These are phyloP conservation scores for Globisporangium nodosum DNA, from an alignment of 352 stramenopile genomes.

Conservation along the genomic window DNA sequence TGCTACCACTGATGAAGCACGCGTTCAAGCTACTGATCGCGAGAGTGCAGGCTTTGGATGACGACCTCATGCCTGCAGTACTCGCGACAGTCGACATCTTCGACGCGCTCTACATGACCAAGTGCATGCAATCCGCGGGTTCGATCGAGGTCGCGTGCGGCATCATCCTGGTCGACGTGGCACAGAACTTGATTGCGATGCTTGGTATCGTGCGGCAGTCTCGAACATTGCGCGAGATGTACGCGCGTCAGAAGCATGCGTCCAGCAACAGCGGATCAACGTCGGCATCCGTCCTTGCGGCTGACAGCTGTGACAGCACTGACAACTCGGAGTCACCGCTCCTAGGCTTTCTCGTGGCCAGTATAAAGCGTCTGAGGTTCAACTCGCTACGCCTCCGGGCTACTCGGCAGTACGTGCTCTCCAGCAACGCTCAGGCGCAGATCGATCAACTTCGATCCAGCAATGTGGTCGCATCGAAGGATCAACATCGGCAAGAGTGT, in stretches of 20 bases:
- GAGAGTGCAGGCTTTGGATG: neutral
- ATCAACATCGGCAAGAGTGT: no score
- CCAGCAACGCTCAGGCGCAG: no score
- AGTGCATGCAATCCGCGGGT: slow-evolving; percentile 4
- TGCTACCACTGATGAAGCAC: slow-evolving; percentile 3
- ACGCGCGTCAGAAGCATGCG: no score
- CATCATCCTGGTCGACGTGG: neutral
- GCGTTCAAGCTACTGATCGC: neutral
- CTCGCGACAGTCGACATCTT: slow-evolving; percentile 17
- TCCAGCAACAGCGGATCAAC: no score
- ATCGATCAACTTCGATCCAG: no score
- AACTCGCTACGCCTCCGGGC: neutral
- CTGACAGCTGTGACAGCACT: no score
- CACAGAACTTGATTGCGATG: neutral
- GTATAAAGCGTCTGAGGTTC: neutral
- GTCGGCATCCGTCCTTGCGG: neutral
- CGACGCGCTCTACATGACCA: slow-evolving; percentile 29
- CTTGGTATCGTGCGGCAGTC: neutral
- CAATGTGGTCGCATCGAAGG: no score
- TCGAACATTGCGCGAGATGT: neutral
- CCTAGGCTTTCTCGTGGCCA: neutral
- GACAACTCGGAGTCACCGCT: neutral
- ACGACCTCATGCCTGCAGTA: neutral
- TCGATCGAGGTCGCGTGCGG: neutral
- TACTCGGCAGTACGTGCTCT: no score